These are phyloP conservation scores for Erodium moschatum DNA, from an alignment of 441 rosid species.

Conservation along the genomic window DNA sequence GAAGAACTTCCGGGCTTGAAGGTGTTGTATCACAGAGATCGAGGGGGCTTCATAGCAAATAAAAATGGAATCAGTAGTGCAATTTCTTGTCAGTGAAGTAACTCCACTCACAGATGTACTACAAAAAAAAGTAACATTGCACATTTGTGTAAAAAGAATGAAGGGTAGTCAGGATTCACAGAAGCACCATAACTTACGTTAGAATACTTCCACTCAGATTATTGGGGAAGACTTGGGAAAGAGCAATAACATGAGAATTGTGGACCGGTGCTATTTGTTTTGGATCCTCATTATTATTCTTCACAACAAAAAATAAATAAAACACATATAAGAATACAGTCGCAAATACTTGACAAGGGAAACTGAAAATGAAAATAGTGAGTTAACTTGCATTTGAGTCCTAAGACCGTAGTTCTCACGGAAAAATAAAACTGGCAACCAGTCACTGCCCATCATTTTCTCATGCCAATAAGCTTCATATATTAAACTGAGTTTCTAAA, in stretches of 20 bases:
- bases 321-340: not conserved
- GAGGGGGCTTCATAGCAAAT: conserved; percentile 75
- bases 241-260: conserved; percentile 78
- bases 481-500: not conserved
- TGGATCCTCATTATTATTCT: conserved; percentile 70
- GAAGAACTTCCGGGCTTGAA: conserved; percentile 54
- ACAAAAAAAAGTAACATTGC: not conserved
- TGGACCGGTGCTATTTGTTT: conserved; percentile 62
- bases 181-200: conserved; percentile 53
- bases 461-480: not conserved
- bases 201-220: conserved; percentile 61
- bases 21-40: conserved; percentile 73
- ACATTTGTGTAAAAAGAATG: conserved; percentile 15
- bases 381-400: not conserved
- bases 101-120: not conserved
- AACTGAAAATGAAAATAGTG: not conserved
- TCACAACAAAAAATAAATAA: conserved; percentile 21
- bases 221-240: conserved; percentile 80
- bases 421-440: not conserved
- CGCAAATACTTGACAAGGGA: not conserved
- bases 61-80: conserved; percentile 18
- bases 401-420: not conserved
- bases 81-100: too few relatives aligned
- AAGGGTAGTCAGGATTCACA: conserved; percentile 9
- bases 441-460: not conserved